Conservation (phyloP, 139 green algal genomes). For the Penium margaritaceum region DNA sequence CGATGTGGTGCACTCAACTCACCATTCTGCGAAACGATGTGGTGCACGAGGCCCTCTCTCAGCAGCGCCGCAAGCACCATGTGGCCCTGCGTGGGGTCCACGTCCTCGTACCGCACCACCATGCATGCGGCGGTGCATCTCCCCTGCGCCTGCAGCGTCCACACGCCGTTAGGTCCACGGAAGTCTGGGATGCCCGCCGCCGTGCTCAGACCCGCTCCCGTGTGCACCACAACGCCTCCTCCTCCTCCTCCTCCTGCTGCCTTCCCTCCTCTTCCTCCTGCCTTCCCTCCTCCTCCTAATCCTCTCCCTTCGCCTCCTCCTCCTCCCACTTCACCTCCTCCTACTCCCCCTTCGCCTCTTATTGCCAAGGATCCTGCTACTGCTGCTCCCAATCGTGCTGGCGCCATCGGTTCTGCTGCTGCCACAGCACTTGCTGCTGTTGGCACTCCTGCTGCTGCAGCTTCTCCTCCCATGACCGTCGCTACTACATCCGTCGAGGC, state of each 20-base stretch:
- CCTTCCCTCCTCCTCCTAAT: neutral
- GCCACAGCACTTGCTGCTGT: neutral
- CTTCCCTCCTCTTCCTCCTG: neutral
- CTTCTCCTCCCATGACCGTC: neutral
- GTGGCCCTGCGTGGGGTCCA: slow-evolving; percentile 74
- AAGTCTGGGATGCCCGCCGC: slow-evolving; percentile 86
- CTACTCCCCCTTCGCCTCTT: too few species aligned
- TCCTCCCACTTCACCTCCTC: too few species aligned
- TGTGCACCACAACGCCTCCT: slow-evolving; percentile 65
- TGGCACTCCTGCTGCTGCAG: neutral
- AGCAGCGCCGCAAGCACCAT: slow-evolving; percentile 52
- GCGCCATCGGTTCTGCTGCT: neutral
- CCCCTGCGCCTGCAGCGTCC: slow-evolving; percentile 67
- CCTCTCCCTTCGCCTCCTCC: neutral
- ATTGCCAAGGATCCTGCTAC: too few species aligned
- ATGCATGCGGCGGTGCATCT: slow-evolving; percentile 52
- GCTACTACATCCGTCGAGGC: neutral
- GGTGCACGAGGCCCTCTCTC: neutral
- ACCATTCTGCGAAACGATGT: slow-evolving; percentile 41
- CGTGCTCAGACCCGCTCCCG: slow-evolving; percentile 86
- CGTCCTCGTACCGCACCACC: slow-evolving; percentile 64
- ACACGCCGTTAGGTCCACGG: slow-evolving; percentile 81
- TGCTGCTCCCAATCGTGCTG: too few species aligned
- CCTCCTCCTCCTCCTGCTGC: neutral
- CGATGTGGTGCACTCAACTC: too few species aligned